Conservation (phyloP, 441 rosid genomes). For the Gossypium schwendimanii region DNA sequence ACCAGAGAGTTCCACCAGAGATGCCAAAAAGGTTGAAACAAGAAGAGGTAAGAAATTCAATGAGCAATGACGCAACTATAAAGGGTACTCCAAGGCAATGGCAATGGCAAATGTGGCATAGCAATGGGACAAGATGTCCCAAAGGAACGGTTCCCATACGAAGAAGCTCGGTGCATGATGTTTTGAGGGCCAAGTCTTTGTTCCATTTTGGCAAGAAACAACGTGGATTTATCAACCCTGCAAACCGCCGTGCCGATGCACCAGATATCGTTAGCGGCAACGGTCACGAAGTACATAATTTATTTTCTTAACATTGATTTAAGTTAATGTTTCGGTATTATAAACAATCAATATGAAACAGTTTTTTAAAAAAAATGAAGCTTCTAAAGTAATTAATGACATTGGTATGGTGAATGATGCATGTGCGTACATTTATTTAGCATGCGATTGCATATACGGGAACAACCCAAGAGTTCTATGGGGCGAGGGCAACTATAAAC, state of each 20-base stretch:
- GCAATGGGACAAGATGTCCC: constrained; percentile 61
- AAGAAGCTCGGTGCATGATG: constrained; percentile 50
- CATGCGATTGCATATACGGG: constrained; percentile 96
- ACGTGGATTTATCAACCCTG: constrained; percentile 14
- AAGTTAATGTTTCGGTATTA: not conserved
- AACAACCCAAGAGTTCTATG: constrained; percentile 48
- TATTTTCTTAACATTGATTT: not conserved
- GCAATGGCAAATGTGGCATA: constrained; percentile 75
- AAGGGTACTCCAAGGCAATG: constrained; percentile 46
- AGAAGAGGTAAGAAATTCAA: constrained; percentile 14
- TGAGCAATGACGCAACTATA: not conserved
- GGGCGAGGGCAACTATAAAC: constrained; percentile 66
- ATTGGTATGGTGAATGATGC: not conserved
- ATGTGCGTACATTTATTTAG: constrained; percentile 22
- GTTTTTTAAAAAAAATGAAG: not conserved
- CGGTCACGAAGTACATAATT: constrained; percentile 72
- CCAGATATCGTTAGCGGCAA: constrained; percentile 71
- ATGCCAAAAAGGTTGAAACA: constrained; percentile 36
- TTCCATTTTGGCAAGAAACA: constrained; percentile 60
- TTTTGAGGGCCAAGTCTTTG: constrained; percentile 57
- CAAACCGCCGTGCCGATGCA: constrained; percentile 39
- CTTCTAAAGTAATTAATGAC: not conserved
- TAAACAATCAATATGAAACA: not conserved
- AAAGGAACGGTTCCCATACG: constrained; percentile 63
- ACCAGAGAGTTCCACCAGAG: constrained; percentile 54